phyloP scores from a whole-genome alignment of 139 green algal genomes.

The Ettlia oleoabundans region DNA sequence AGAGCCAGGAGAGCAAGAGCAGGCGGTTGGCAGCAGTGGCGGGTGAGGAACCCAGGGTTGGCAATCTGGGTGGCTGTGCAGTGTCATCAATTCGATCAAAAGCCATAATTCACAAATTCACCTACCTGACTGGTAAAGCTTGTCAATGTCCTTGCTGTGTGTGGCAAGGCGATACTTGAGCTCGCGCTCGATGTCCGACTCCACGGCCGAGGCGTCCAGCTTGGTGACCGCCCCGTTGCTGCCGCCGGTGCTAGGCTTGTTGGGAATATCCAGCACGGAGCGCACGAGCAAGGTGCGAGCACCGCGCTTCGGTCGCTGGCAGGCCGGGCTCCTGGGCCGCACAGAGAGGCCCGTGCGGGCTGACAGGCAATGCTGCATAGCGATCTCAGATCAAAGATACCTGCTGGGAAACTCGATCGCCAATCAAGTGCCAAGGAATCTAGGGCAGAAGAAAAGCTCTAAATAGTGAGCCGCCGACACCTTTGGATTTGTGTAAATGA shows the following conservation, averaged over 20 bases:
- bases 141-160: not conserved
- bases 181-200: slow-evolving; percentile 1
- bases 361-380: not conserved
- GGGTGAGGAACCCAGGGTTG: not conserved
- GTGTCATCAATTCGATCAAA: too few relatives aligned
- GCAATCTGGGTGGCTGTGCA: slow-evolving; percentile 19
- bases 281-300: not conserved
- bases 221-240: slow-evolving; percentile 8
- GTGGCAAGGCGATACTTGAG: slow-evolving; percentile 1
- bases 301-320: not conserved
- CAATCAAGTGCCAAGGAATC: too few relatives aligned
- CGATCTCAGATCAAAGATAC: not conserved
- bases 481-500: too few relatives aligned
- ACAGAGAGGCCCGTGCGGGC: not conserved
- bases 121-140: slow-evolving; percentile 16
- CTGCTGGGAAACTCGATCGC: not conserved
- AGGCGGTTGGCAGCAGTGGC: not conserved
- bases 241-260: not conserved
- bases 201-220: not conserved
- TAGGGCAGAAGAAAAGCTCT: too few relatives aligned
- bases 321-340: not conserved
- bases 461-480: too few relatives aligned
- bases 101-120: too few relatives aligned
- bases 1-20: not conserved
- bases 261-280: slow-evolving; percentile 34